phyloP scores from a whole-genome alignment of 495 filamentous ascomycete species.

The Massariosphaeria phaeospora region DNA sequence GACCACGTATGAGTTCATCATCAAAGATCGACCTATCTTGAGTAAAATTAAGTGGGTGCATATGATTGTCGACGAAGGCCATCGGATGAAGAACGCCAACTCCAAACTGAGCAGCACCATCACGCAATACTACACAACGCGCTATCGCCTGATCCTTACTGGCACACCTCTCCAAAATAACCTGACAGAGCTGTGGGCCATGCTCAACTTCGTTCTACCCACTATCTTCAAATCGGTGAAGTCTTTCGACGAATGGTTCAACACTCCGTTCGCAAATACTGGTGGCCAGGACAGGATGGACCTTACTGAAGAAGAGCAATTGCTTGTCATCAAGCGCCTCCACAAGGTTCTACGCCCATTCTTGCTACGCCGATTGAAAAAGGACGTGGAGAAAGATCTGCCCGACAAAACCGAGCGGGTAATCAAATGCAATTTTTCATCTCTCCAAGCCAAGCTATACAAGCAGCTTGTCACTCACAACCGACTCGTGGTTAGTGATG shows the following conservation, averaged over 20 bases:
- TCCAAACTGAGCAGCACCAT: conserved; percentile 95
- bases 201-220: conserved; percentile 96
- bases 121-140: conserved; percentile 87
- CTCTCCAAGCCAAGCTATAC: conserved; percentile 87
- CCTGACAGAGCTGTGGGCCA: conserved; percentile 88
- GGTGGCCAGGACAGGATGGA: conserved; percentile 98
- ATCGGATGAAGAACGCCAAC: conserved; percentile 98
- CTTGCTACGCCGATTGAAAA: conserved; percentile 96
- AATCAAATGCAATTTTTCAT: conserved; percentile 97
- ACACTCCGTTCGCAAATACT: conserved; percentile 97
- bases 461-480: conserved; percentile 94
- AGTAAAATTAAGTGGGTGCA: conserved; percentile 99
- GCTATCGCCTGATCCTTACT: conserved; percentile 93
- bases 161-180: conserved; percentile 98
- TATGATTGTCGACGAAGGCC: conserved; percentile 99
- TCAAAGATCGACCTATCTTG: conserved; percentile 91
- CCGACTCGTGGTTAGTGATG: conserved; percentile 87
- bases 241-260: conserved; percentile 99
- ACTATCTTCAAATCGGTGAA: conserved; percentile 99
- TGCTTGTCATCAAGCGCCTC: conserved; percentile 95
- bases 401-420: conserved; percentile 98
- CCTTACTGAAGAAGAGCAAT: conserved; percentile 96
- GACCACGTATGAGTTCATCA: conserved; percentile 99
- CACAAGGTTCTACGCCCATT: conserved; percentile 98
- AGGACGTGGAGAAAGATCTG: conserved; percentile 97